These are phyloP conservation scores for Rhynchospora pubera DNA, from an alignment of 176 grass and related monocot species.

Conservation along the genomic window DNA sequence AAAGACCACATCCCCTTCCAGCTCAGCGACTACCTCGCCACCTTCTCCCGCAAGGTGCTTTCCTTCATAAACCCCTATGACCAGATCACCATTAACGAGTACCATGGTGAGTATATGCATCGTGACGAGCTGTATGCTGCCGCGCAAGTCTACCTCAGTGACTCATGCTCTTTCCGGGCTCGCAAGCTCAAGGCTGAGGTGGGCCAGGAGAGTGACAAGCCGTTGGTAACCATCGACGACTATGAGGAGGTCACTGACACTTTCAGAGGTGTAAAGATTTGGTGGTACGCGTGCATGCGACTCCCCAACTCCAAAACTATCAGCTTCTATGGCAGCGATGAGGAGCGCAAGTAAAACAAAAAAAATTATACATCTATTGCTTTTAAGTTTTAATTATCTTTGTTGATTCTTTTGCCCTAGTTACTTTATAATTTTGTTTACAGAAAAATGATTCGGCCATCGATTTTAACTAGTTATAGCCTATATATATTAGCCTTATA, in stretches of 20 bases:
- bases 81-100: constrained; percentile 40
- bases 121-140: constrained; percentile 40
- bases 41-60: constrained; percentile 2
- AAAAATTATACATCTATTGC: background rate
- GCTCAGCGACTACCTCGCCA: background rate
- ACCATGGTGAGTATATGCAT: constrained; percentile 23
- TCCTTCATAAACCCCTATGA: constrained; percentile 44
- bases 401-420: background rate
- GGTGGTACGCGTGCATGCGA: constrained; percentile 34
- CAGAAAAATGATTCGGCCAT: too few species aligned
- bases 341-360: constrained; percentile 5
- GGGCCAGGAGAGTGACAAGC: constrained; percentile 29
- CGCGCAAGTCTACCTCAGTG: constrained; percentile 53
- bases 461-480: too few species aligned
- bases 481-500: too few species aligned
- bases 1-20: constrained; percentile 27
- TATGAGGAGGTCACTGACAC: constrained; percentile 52
- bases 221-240: constrained; percentile 46
- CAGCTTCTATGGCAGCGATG: background rate
- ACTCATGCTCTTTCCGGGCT: constrained; percentile 27
- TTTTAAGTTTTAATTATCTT: background rate
- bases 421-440: background rate
- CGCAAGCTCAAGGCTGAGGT: constrained; percentile 47
- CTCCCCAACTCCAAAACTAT: background rate
- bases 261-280: constrained; percentile 28